These are phyloP conservation scores for Porphyrellus cyaneotinctus DNA, from an alignment of 768 basidiomycete genomes.

Conservation along the genomic window DNA sequence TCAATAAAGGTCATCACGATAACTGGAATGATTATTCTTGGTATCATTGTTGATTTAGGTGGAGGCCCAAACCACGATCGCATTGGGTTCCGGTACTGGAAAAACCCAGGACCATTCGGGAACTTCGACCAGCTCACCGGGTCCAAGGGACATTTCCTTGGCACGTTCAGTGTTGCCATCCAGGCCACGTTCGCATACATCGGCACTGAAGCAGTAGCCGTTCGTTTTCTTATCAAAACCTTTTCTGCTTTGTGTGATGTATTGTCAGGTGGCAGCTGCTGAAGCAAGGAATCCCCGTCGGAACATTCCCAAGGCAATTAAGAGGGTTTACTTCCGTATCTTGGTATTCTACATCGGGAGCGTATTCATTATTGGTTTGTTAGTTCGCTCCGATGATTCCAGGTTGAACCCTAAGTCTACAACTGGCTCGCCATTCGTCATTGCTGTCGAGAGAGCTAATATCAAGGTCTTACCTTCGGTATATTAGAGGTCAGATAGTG, in stretches of 20 bases:
- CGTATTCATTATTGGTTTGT: constrained; percentile 2
- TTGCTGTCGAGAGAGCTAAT: neutral
- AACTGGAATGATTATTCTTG: neutral
- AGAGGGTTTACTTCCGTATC: neutral
- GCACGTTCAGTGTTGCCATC: neutral
- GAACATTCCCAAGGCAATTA: constrained; percentile 1
- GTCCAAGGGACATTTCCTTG: neutral
- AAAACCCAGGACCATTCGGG: constrained; percentile 21
- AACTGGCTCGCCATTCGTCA: neutral
- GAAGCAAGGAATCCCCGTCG: constrained; percentile 5
- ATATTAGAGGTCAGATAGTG: neutral
- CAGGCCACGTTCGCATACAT: neutral
- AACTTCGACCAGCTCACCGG: neutral
- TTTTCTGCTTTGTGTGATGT: neutral
- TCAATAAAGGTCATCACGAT: constrained; percentile 1
- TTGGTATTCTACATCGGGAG: constrained; percentile 2
- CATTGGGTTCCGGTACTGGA: constrained; percentile 38
- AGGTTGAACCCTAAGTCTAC: constrained; percentile 17
- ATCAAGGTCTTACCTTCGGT: neutral
- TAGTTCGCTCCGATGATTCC: neutral
- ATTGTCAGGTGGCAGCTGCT: neutral
- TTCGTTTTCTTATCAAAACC: neutral
- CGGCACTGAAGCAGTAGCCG: constrained; percentile 3
- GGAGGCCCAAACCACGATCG: constrained; percentile 1
- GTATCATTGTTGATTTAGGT: constrained; percentile 2